A percentile compares a stretch with the other conserved stretches of the same genome.
These are phyloP conservation scores for Corynascus novoguineensis DNA, from an alignment of 495 filamentous ascomycete genomes.

Conservation along the genomic window DNA sequence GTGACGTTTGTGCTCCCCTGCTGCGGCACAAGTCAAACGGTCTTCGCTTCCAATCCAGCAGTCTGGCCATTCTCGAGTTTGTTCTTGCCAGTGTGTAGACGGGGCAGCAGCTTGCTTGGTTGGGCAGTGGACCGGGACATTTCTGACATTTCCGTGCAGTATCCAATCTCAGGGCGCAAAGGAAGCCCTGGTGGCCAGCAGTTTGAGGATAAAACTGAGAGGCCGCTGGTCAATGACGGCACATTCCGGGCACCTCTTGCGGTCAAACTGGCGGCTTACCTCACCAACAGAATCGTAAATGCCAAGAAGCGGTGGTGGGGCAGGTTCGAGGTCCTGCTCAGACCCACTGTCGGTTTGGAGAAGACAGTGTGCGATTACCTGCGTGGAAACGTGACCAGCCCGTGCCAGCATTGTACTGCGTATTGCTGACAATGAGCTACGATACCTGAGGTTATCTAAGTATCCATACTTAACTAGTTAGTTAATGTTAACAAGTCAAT, in stretches of 20 bases:
- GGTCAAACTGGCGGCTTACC: not conserved
- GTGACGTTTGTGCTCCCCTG: slow-evolving; percentile 13
- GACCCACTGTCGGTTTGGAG: too few relatives aligned
- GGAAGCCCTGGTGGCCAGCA: not conserved
- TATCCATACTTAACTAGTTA: too few relatives aligned
- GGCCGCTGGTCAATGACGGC: not conserved
- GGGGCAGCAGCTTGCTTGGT: too few relatives aligned
- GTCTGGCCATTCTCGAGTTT: not conserved
- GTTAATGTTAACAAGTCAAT: too few relatives aligned
- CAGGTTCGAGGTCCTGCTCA: too few relatives aligned
- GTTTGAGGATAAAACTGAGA: not conserved
- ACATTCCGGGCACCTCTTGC: not conserved
- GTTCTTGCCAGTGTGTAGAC: too few relatives aligned
- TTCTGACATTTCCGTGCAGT: not conserved
- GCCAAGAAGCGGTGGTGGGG: slow-evolving; percentile 4
- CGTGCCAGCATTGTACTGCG: too few relatives aligned
- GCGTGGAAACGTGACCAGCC: too few relatives aligned
- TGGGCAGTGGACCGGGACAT: not conserved
- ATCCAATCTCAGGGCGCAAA: not conserved
- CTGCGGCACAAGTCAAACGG: slow-evolving; percentile 7
- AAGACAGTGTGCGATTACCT: too few relatives aligned
- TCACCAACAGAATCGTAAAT: not conserved
- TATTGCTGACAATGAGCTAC: too few relatives aligned
- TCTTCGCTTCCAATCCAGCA: not conserved
- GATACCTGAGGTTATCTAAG: too few relatives aligned